Percentiles rank a stretch among this genome's conserved stretches.
These are phyloP conservation scores for Mycena rebaudengoi DNA, from an alignment of 768 basidiomycete species.

Conservation along the genomic window DNA sequence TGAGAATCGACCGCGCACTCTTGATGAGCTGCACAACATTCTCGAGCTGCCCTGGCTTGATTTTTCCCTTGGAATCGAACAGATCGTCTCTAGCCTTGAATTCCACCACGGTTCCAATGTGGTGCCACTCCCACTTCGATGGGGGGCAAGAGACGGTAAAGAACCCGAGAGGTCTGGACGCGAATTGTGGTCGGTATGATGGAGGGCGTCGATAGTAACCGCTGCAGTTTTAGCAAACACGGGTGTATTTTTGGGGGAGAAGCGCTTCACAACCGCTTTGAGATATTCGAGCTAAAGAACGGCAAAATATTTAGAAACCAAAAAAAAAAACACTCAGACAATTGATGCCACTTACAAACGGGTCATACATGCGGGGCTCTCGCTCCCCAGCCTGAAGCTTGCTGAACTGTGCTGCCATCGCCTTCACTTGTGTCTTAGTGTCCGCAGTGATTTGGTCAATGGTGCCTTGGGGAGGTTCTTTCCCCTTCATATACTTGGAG, in stretches of 20 bases:
- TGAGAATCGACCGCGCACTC: constrained; percentile 5
- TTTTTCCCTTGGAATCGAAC: not conserved
- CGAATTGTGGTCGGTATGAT: constrained; percentile 4
- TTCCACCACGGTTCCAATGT: not conserved
- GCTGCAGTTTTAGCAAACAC: not conserved
- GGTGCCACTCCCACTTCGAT: not conserved
- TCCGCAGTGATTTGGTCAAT: not conserved
- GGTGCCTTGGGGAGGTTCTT: not conserved
- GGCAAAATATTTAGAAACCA: not conserved
- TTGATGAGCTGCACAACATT: not conserved
- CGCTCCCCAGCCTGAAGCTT: too few relatives aligned
- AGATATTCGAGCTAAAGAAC: not conserved
- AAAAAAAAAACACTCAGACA: not conserved
- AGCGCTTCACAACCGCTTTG: not conserved
- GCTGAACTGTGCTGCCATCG: not conserved
- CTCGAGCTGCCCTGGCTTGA: not conserved
- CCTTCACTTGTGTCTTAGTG: not conserved
- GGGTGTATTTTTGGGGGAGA: not conserved
- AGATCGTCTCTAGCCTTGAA: not conserved
- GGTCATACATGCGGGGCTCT: not conserved
- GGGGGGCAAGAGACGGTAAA: not conserved
- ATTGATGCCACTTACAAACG: not conserved
- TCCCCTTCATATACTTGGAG: not conserved
- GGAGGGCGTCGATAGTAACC: not conserved
- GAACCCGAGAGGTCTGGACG: not conserved